Evolutionary conservation across 139 green algal genomes (phyloP).

Genomic region (Chlamydomonas asymmetrica): DNA sequence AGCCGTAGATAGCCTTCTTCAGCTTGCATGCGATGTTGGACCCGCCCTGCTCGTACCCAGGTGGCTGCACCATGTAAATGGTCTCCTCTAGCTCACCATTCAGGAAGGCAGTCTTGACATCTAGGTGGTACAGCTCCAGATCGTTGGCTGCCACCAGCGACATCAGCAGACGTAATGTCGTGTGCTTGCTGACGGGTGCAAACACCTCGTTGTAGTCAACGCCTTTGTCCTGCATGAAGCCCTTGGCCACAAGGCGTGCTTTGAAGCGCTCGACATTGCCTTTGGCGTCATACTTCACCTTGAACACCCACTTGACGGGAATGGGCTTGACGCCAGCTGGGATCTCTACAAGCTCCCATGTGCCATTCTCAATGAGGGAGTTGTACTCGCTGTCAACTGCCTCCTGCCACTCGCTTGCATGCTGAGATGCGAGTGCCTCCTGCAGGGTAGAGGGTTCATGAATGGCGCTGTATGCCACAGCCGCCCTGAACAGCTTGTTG

Average conservation of each 20-base stretch:
- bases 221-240: not conserved
- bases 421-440: not conserved
- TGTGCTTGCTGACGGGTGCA: not conserved
- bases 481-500: not conserved
- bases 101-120: slow-evolving; percentile 33
- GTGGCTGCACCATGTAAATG: slow-evolving; percentile 41
- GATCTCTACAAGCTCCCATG: not conserved
- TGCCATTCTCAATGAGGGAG: not conserved
- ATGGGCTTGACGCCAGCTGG: not conserved
- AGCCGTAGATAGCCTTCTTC: slow-evolving; percentile 45
- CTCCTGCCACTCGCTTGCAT: not conserved
- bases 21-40: slow-evolving; percentile 7
- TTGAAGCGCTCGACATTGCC: slow-evolving; percentile 11
- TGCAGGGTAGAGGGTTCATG: not conserved
- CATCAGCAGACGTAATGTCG: not conserved
- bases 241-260: slow-evolving; percentile 16
- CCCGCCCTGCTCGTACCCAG: slow-evolving; percentile 21
- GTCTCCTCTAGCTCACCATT: slow-evolving; percentile 41
- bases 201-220: slow-evolving; percentile 20
- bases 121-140: slow-evolving; percentile 10
- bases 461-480: not conserved
- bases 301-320: not conserved
- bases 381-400: slow-evolving; percentile 1
- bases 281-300: not conserved
- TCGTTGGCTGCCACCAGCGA: not conserved